Evolutionary conservation across 2,329 filamentous ascomycete species (phyloP).

Genomic region (Ambrosiella beaveri): DNA sequence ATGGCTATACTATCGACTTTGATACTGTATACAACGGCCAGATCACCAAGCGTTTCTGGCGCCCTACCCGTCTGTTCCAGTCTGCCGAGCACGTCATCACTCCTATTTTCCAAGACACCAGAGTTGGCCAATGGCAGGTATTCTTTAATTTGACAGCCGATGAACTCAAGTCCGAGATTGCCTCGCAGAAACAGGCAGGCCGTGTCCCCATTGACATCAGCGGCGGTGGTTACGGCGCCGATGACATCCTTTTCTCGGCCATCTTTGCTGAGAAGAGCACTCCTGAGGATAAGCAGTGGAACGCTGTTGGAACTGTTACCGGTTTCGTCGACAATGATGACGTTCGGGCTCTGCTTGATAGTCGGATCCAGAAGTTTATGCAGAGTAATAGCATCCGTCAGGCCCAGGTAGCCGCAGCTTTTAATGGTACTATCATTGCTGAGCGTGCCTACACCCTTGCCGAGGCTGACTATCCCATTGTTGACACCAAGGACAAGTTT

Average conservation of each 20-base stretch:
- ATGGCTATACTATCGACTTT: conserved; percentile 7
- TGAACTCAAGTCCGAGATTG: conserved; percentile 9
- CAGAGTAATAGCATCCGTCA: conserved; percentile 13
- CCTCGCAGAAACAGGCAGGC: conserved; percentile 7
- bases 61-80: conserved; percentile 10
- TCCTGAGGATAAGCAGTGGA: conserved; percentile 10
- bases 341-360: conserved; percentile 2
- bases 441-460: conserved; percentile 14
- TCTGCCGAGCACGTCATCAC: conserved; percentile 12
- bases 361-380: conserved; percentile 11
- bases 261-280: conserved; percentile 13
- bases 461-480: conserved; percentile 11
- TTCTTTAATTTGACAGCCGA: conserved; percentile 3
- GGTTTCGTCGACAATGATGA: conserved; percentile 5
- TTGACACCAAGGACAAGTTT: conserved; percentile 12
- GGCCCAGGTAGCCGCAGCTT: conserved; percentile 13
- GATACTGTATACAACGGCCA: conserved; percentile 3
- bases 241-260: conserved; percentile 9
- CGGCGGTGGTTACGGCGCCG: conserved; percentile 9
- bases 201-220: conserved; percentile 13
- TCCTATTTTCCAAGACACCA: conserved; percentile 12
- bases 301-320: background rate
- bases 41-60: conserved; percentile 13
- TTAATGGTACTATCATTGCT: conserved; percentile 7
- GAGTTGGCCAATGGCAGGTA: conserved; percentile 13